Conservation (phyloP, 768 basidiomycete genomes). For the Cystoderma amianthinum region DNA sequence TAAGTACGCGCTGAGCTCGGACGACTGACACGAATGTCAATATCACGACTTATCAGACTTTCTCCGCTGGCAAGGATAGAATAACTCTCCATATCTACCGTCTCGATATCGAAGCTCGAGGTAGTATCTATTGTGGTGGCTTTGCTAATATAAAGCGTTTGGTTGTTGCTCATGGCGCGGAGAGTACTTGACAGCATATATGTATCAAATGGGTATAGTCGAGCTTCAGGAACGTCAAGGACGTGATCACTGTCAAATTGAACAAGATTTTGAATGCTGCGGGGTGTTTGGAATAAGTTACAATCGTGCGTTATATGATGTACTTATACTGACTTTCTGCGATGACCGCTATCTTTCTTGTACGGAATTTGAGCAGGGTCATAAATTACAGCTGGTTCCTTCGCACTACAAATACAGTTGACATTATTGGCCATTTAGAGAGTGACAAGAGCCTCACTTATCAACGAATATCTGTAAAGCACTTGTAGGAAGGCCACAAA, state of each 20-base stretch:
- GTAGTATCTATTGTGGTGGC: slow-evolving; percentile 34
- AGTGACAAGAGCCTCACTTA: background rate
- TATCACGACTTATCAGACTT: slow-evolving; percentile 29
- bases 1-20: slow-evolving; percentile 38
- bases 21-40: slow-evolving; percentile 36
- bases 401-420: slow-evolving; percentile 16
- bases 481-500: slow-evolving; percentile 38
- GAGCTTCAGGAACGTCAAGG: slow-evolving; percentile 47
- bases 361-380: slow-evolving; percentile 41
- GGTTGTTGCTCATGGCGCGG: slow-evolving; percentile 28
- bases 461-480: background rate
- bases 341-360: slow-evolving; percentile 27
- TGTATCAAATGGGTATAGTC: slow-evolving; percentile 51
- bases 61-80: slow-evolving; percentile 13
- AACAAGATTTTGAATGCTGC: slow-evolving; percentile 45
- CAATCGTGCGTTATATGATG: background rate
- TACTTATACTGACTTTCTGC: slow-evolving; percentile 36
- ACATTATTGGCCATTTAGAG: background rate
- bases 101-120: slow-evolving; percentile 38
- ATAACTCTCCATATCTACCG: slow-evolving; percentile 29
- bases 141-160: slow-evolving; percentile 33
- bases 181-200: slow-evolving; percentile 44
- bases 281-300: background rate
- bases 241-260: slow-evolving; percentile 53
- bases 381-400: slow-evolving; percentile 30